A percentile compares a stretch with the other conserved stretches of the same genome.
Evolutionary conservation across 306 rosid genomes (phyloP).

Genomic region (Arachis stenosperma): DNA sequence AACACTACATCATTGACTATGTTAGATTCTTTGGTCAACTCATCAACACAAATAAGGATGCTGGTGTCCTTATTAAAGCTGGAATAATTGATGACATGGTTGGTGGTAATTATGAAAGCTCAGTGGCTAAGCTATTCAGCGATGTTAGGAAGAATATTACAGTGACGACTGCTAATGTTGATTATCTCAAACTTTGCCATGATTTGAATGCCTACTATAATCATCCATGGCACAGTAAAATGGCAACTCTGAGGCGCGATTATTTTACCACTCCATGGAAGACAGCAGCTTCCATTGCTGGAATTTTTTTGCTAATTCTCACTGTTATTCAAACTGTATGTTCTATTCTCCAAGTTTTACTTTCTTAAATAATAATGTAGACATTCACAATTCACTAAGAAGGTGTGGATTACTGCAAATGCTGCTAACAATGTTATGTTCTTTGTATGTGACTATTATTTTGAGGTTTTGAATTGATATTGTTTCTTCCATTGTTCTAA

Average conservation of each 20-base stretch:
- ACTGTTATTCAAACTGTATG: background rate
- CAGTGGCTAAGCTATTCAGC: background rate
- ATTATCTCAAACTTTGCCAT: background rate
- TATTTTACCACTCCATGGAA: slow-evolving; percentile 12
- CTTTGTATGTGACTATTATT: too few species aligned
- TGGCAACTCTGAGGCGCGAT: background rate
- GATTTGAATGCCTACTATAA: background rate
- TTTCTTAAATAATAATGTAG: too few species aligned
- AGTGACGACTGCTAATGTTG: background rate
- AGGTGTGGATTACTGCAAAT: too few species aligned
- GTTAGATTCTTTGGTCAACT: background rate
- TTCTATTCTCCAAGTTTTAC: background rate
- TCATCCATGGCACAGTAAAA: slow-evolving; percentile 3
- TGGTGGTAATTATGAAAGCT: background rate
- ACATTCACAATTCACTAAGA: too few species aligned
- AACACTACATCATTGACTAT: background rate
- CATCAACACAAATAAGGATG: slow-evolving; percentile 2
- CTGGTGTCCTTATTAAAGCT: slow-evolving; percentile 19
- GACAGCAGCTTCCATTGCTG: background rate
- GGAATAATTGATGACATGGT: background rate
- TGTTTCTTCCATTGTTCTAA: too few species aligned
- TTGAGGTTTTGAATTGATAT: too few species aligned
- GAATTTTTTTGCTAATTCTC: background rate
- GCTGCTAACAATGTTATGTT: too few species aligned
- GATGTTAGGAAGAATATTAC: too few species aligned